Evolutionary conservation across 176 grass and related monocot species (phyloP), one percentile per base, ranked within the genome.

Genomic region (Hyparrhenia diplandra): DNA sequence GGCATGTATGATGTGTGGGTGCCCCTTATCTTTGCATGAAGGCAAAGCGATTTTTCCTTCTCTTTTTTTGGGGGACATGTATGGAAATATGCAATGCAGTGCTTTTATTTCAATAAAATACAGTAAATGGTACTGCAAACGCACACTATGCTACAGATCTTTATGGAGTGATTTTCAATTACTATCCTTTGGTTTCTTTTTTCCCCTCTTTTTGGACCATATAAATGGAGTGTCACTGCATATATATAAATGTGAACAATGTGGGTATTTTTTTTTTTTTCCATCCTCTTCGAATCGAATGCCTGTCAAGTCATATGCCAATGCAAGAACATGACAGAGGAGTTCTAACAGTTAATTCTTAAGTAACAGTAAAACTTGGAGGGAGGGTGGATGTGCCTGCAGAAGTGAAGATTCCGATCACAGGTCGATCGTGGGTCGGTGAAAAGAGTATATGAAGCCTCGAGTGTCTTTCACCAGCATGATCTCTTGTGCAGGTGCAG

Each of bases 21-120:
- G 31, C 7, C 27, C 40, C 69, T 80, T 79, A 69, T 80, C 86
- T 74, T 84, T 25, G 47, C 23, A 20, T 42, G 16, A 10, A 40
- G 41, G 30, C 43, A 74, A 52, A 55, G 5, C 12, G 12, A 27
- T 18, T 35, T 58, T 45, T 31, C 14, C 2, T 31, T 21, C 21
- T 64, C 31, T 5, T 47, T 29, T 23, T 59, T 30, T 21, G 21
- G 23, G 24, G 59, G n/a, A n/a, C n/a, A n/a, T n/a, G n/a, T n/a
- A n/a, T n/a, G n/a, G n/a, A 59, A 59, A 59, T 59, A 59, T 12
- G 55, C n/a, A 59, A 25, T 24, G 21, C n/a, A 24, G 54, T 66
- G 76, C 76, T 65, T 34, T 65, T 78, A 28, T 69, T 41, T 21
- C 5, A 42, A 41, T 32, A 54, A 17, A 16, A 49, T 16, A 2